phyloP scores from a whole-genome alignment of 208 protist species.

The Trypanosoma avium region DNA sequence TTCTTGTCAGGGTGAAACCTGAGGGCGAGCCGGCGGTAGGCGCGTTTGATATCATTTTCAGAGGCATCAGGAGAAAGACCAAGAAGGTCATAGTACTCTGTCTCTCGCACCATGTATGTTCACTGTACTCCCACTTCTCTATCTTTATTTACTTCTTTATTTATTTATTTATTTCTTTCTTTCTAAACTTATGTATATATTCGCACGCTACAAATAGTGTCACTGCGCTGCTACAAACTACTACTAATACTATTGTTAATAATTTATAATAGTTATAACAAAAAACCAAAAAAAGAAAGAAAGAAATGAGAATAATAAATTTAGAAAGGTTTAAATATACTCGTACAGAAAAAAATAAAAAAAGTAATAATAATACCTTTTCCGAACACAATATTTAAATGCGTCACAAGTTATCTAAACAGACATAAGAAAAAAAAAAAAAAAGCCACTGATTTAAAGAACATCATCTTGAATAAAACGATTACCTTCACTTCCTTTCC shows the following conservation, averaged over 20 bases:
- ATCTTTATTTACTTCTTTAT: neutral
- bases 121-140: neutral
- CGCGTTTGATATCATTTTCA: slow-evolving; percentile 87
- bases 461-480: slow-evolving; percentile 39
- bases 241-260: too few species aligned
- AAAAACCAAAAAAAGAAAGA: slow-evolving; percentile 6
- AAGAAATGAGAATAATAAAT: slow-evolving; percentile 1
- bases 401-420: too few species aligned
- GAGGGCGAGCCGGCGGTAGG: slow-evolving; percentile 83
- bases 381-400: too few species aligned
- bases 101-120: slow-evolving; percentile 77
- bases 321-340: too few species aligned
- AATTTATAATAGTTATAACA: slow-evolving; percentile 26
- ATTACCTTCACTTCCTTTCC: slow-evolving; percentile 43
- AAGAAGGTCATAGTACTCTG: slow-evolving; percentile 88
- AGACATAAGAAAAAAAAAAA: too few species aligned
- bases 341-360: too few species aligned
- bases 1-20: slow-evolving; percentile 92
- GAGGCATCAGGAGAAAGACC: slow-evolving; percentile 60
- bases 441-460: slow-evolving; percentile 23
- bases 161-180: neutral
- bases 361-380: too few species aligned
- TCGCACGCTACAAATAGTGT: neutral
- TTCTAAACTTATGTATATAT: neutral
- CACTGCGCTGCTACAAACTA: neutral